Conservation (phyloP, 2,329 filamentous ascomycete species). For the Neoascochyta sp. region DNA sequence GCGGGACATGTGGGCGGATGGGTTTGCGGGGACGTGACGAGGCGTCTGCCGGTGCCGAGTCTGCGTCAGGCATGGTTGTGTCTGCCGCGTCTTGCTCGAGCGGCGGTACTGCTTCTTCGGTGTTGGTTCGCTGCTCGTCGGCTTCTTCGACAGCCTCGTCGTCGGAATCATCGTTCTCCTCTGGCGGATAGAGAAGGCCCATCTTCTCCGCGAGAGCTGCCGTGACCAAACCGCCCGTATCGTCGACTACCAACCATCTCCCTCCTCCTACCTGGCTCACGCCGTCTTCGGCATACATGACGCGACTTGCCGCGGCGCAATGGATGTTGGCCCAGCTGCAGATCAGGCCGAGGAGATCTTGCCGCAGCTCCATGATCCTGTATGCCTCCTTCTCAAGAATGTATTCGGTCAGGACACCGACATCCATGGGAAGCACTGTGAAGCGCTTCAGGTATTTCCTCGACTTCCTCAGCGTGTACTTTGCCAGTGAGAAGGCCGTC, state of each 20-base stretch:
- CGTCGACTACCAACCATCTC: conserved; percentile 80
- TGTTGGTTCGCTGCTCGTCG: conserved; percentile 4
- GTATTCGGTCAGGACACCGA: conserved; percentile 70
- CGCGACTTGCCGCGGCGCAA: conserved; percentile 52
- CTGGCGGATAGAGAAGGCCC: conserved; percentile 65
- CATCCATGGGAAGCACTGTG: conserved; percentile 77
- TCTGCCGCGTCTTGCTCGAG: conserved; percentile 11
- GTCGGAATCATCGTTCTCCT: conserved; percentile 27
- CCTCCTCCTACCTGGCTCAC: conserved; percentile 47
- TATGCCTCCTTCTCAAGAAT: conserved; percentile 75
- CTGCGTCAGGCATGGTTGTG: conserved; percentile 17
- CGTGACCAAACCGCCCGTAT: conserved; percentile 77
- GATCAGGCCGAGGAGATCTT: conserved; percentile 76
- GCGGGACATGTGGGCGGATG: conserved; percentile 40
- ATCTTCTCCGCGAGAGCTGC: conserved; percentile 85
- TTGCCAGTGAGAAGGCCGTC: conserved; percentile 86
- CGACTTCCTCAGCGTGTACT: conserved; percentile 92
- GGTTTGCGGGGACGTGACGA: conserved; percentile 22
- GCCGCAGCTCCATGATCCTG: conserved; percentile 80
- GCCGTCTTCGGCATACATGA: conserved; percentile 29
- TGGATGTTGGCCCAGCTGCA: conserved; percentile 90
- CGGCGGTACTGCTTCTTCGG: conserved; percentile 2
- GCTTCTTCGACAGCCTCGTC: conserved; percentile 6
- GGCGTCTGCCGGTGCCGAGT: conserved; percentile 16
- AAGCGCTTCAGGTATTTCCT: conserved; percentile 92